Base-by-base conservation (phyloP, 2,329 filamentous ascomycete genomes). In the Clarireedia homoeocarpa region DNA sequence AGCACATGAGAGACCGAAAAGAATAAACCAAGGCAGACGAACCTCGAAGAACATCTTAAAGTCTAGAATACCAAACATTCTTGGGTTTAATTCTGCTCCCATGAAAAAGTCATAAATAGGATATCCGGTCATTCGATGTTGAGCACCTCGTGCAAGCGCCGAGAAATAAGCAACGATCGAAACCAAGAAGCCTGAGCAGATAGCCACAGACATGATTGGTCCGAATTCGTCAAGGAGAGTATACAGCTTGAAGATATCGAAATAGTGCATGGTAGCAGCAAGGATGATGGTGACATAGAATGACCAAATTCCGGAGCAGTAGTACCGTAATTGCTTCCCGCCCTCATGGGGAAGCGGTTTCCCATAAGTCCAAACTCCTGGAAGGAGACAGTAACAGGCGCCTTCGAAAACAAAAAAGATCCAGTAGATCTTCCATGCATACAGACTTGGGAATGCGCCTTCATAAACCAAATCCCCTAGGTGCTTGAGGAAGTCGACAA, bases 1-100 rank as follows among this genome's bases (percentile, higher is more conserved):
- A 42, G 85, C 89, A 58, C 87, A 79, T 57, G 85, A 85, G 45
- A 92, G 77, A 58, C 92, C 82, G 67, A 95, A 85, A 46, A 96
- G 80, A 63, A 95, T 91, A 73, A 85, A 96, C 91, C 91, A 96
- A 39, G 91, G 91, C 62, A 96, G 81, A 64, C 91, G 86, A 59
- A 96, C 90, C 71, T 96, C 91, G 67, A 90, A 94, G 75, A 96
- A 96, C 89, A 95, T 94, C 75, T 95, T 95, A 75, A 94, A 89
- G 72, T 95, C 89, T 51, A 95, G 74, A 63, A 89, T 85, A 55
- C 85, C 86, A 68, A 91, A 92, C 77, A 96, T 82, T 63, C 89
- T 81, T 4, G 89, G 89, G 74, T 95, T 94, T 55, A 95, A 77
- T 74, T 95, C 89, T 12, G 88, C 86, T 53, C 89, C 89, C 83